Evolutionary conservation across 2,329 filamentous ascomycete genomes (phyloP), one percentile per base, ranked within the genome.

Genomic region (Colletotrichum karsti): DNA sequence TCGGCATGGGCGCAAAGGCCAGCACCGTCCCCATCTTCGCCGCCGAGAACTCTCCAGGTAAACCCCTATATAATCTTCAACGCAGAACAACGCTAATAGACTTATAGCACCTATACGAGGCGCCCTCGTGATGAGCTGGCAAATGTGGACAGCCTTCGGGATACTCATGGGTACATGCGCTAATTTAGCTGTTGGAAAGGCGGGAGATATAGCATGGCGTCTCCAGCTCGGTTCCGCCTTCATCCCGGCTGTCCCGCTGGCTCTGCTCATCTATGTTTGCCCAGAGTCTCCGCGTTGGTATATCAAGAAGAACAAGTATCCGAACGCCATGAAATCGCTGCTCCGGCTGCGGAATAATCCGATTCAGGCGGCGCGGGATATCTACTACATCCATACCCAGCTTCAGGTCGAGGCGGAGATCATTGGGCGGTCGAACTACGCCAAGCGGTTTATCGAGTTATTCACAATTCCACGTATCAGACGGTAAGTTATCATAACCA

Each of bases 1-100:
- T 96, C 50, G 92, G 91, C 1, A 93, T 95, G 82, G 92, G 92
- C 28, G 85, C 91, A 15, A 94, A 94, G 75, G 89, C 90, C 20
- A 88, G 89, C 0, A 88, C 84, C 53, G 91, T 93, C 2, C 92
- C 93, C 0, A 90, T 95, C 28, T 95, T 93, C 73, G 90, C 91
- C 0, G 92, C 92, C 2, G 92, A 95, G 77, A 92, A 89, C 63
- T 87, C 90, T 0, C 92, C 92, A 0, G 46, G 46, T 50, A 26
- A 18, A 24, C 41, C 41, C n/a, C 8, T 8, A 18, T 20, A 44
- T 12, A 20, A 44, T n/a, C 2, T 6, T 20, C 41, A 10, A 3
- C 20, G 41, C 6, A 22, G 7, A 44, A 20, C 41, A 20, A 22
- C 10, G 18, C 18, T 44, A 5, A 44, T 5, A n/a, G 5, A 22